Evolutionary conservation across 2,329 filamentous ascomycete species (phyloP), one percentile per base, ranked within the genome.

Genomic region (Neofusicoccum laricinum): DNA sequence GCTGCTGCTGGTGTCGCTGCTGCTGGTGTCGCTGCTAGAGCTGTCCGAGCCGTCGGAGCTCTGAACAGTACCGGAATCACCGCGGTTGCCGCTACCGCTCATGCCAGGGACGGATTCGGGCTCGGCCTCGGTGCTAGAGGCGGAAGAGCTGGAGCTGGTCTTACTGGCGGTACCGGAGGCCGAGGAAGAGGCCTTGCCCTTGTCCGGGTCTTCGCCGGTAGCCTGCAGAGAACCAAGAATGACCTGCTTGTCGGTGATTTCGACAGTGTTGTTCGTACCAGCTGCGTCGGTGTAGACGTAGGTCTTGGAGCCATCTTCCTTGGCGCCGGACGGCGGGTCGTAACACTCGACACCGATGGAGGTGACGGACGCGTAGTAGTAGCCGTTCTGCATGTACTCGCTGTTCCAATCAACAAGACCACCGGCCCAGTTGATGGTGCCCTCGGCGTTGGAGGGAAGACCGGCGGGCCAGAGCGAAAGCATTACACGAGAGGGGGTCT

Each of bases 401-500:
- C 86, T 87, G 75, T 90, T 81, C 94, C 95, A 99, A 82, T 96
- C 85, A 68, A 99, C 94, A 61, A 85, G 80, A 71, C 95, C 95
- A 73, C 95, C 95, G 17, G 94, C 92, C 95, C 95, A 99, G 62
- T 88, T 84, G 68, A 97, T 86, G 38, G 95, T 98, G 64, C 95
- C 95, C 75, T 90, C 75, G 45, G 86, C 90, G 77, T 97, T 97
- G 73, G 84, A 84, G 10, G 87, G 79, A 51, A 91, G 86, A 74
- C 95, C 95, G 72, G 92, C 95, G 45, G 95, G 95, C 95, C 95
- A 99, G 73, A 99, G 88, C 15, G 95, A 98, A 58, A 99, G 85
- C 82, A 97, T 92, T 61, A 99, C 86, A 70, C 94, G 91, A 15
- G 93, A 81, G 3, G 95, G 95, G 0, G 93, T 96, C 80, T 98